These are phyloP conservation scores for Blastobotrys malaysiensis DNA, from an alignment of 1,139 yeast species.

Conservation along the genomic window DNA sequence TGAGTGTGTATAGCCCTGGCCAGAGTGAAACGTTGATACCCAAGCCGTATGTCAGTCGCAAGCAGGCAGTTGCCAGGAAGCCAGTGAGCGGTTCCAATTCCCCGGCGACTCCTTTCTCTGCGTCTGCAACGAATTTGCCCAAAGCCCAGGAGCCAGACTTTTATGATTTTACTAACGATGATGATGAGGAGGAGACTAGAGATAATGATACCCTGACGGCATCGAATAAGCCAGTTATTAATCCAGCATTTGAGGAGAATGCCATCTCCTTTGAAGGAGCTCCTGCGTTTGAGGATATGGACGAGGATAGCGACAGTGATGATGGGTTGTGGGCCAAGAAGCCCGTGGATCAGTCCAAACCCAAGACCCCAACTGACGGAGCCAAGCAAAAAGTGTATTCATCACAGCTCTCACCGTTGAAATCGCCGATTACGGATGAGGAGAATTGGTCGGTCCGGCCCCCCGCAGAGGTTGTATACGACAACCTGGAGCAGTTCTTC, in stretches of 20 bases:
- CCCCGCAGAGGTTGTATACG: constrained; percentile 88
- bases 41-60: constrained; percentile 24
- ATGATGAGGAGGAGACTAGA: background rate
- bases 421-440: constrained; percentile 18
- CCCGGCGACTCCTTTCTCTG: constrained; percentile 9
- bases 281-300: constrained; percentile 48
- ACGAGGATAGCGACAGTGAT: constrained; percentile 41
- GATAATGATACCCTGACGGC: background rate
- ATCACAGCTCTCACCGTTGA: constrained; percentile 17
- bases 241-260: constrained; percentile 60
- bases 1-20: constrained; percentile 26
- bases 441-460: constrained; percentile 66
- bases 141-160: background rate
- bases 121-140: background rate
- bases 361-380: background rate
- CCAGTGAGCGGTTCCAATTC: constrained; percentile 19
- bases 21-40: constrained; percentile 27
- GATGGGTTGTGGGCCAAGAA: constrained; percentile 62
- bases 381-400: constrained; percentile 14
- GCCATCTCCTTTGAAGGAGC: constrained; percentile 68
- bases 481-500: constrained; percentile 84
- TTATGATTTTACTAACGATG: background rate
- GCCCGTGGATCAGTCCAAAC: constrained; percentile 27
- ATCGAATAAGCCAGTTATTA: background rate
- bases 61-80: constrained; percentile 22